phyloP scores from a whole-genome alignment of 2,329 filamentous ascomycete species.

The Colletotrichum filicis region DNA sequence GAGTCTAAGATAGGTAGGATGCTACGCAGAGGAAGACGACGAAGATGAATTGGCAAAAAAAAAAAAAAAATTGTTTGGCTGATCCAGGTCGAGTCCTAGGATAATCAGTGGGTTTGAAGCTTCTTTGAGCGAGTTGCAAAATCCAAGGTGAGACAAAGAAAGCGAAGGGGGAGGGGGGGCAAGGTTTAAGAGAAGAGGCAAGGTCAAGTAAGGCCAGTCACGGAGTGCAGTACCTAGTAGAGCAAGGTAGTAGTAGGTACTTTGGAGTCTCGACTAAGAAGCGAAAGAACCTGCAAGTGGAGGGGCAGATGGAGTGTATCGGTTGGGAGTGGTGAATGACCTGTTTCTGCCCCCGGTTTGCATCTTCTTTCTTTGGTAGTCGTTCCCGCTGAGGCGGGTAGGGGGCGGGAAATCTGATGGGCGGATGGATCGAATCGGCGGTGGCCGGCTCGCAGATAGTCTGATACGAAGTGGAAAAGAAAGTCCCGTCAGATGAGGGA shows the following conservation, averaged over 20 bases:
- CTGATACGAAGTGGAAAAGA: not conserved
- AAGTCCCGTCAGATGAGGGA: not conserved
- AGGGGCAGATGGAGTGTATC: not conserved
- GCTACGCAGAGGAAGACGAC: not conserved
- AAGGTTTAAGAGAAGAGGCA: conserved; percentile 10
- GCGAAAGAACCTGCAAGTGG: not conserved
- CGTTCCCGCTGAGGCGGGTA: not conserved
- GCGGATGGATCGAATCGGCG: not conserved
- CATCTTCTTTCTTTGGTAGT: not conserved
- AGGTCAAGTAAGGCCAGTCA: not conserved
- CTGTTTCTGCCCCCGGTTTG: not conserved
- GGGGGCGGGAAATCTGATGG: not conserved
- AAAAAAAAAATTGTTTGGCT: not conserved
- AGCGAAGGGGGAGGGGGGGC: not conserved
- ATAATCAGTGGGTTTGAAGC: not conserved
- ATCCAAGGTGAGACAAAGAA: conserved; percentile 29
- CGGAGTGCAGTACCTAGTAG: not conserved
- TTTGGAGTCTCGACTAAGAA: not conserved
- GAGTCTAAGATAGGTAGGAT: not conserved
- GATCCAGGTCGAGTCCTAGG: not conserved
- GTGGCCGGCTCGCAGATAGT: not conserved
- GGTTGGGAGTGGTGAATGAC: not conserved
- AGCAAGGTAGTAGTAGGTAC: not conserved
- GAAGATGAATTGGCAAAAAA: not conserved
- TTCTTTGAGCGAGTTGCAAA: conserved; percentile 26